phyloP scores from a whole-genome alignment of 805 yeast species.

The Cyberlindnera meyerae region DNA sequence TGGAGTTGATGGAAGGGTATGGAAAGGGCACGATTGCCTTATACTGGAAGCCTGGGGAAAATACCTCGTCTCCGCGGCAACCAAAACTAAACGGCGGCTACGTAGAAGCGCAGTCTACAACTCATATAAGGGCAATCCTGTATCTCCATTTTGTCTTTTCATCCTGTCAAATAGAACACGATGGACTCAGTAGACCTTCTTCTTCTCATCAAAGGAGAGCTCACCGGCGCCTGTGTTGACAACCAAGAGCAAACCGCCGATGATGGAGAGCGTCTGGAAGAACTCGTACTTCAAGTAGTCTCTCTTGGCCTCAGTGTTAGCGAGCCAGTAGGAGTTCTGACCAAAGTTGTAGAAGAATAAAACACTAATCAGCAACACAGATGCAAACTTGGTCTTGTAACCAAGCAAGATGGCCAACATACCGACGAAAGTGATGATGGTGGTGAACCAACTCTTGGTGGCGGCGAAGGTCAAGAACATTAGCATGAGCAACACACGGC shows the following conservation, averaged over 20 bases:
- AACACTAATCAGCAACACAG: conserved; percentile 61
- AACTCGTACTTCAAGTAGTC: conserved; percentile 90
- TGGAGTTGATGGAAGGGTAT: no score
- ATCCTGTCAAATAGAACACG: no score
- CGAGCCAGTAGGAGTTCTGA: conserved; percentile 86
- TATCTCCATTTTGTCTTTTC: no score
- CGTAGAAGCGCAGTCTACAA: no score
- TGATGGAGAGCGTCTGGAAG: conserved; percentile 90
- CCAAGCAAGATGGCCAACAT: conserved; percentile 81
- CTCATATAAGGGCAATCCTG: no score
- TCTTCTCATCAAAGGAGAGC: conserved; percentile 89
- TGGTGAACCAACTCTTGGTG: conserved; percentile 64
- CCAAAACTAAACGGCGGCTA: no score
- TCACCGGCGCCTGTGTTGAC: conserved; percentile 97
- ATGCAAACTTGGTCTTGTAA: conserved; percentile 86
- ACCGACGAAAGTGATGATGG: conserved; percentile 65
- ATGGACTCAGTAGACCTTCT: conserved; percentile 64
- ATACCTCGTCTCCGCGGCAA: no score
- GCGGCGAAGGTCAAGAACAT: conserved; percentile 82
- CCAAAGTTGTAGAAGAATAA: conserved; percentile 71
- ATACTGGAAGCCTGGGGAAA: no score
- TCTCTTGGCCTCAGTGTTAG: conserved; percentile 63
- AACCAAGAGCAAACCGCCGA: conserved; percentile 87
- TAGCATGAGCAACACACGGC: conserved; percentile 79
- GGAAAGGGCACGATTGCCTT: background rate